These are phyloP conservation scores for Harringtonia lauricola DNA, from an alignment of 2,329 filamentous ascomycete species.

Conservation along the genomic window DNA sequence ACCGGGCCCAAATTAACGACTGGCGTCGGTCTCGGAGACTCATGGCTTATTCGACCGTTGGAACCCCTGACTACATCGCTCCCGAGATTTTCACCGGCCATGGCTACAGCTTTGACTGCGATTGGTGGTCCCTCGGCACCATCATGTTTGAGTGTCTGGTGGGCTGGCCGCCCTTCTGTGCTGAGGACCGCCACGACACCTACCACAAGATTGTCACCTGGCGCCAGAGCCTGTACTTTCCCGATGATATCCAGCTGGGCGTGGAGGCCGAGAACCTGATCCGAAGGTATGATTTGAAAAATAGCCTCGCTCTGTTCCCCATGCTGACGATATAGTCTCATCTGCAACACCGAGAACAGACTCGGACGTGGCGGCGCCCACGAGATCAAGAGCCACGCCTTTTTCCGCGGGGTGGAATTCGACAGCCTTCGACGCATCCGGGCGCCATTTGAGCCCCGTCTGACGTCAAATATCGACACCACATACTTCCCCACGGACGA, in stretches of 20 bases:
- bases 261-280: slow-evolving; percentile 87
- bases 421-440: slow-evolving; percentile 85
- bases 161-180: slow-evolving; percentile 97
- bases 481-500: slow-evolving; percentile 99
- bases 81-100: slow-evolving; percentile 96
- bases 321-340: slow-evolving; percentile 48
- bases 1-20: slow-evolving; percentile 95
- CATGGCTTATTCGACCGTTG: slow-evolving; percentile 97
- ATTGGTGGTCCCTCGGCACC: slow-evolving; percentile 98
- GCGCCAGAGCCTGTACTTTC: slow-evolving; percentile 92
- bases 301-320: neutral
- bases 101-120: slow-evolving; percentile 92
- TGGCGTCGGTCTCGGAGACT: slow-evolving; percentile 93
- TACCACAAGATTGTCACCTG: slow-evolving; percentile 99
- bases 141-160: slow-evolving; percentile 99
- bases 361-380: slow-evolving; percentile 77
- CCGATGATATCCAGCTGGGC: slow-evolving; percentile 83
- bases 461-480: slow-evolving; percentile 89
- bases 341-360: slow-evolving; percentile 88
- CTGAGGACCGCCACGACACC: slow-evolving; percentile 92
- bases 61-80: slow-evolving; percentile 96
- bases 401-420: slow-evolving; percentile 96
- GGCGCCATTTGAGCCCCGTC: slow-evolving; percentile 88
- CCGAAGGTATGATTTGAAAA: slow-evolving; percentile 62
- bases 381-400: slow-evolving; percentile 87